Base-by-base conservation (phyloP, 2,329 filamentous ascomycete genomes). In the Leptographium wingfieldii region DNA sequence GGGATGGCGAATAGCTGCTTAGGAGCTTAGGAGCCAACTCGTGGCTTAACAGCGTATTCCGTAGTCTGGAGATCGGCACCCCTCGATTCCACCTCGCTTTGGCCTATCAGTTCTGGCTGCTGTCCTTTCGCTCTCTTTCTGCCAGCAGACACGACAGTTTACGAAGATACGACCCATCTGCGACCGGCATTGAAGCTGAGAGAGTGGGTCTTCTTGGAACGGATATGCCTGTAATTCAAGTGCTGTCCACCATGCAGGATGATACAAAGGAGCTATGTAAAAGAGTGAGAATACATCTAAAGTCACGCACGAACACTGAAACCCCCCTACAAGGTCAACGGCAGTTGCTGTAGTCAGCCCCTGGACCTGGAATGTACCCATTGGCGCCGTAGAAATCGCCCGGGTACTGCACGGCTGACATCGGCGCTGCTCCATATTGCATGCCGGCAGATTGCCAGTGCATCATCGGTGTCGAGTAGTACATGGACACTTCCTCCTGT, bases 401-500 rank as follows among this genome's bases (percentile, higher is more conserved):
- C 29, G 35, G 56, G 49, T 38, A 51, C 14, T 55, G 55, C 19
- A 48, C 48, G 10, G 59, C 33, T 16, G 43, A 22, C 53, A 56
- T 10, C 4, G 54, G 19, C 19, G 43, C 40, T 40, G 57, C 33
- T 7, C n/a, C 51, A 19, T 51, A 60, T 14, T 35, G 56, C 40
- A 58, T 43, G 11, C 51, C 43, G 22, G 49, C 25, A 3, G 55
- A 25, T 16, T 40, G 43, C 59, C 56, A 58, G n/a, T 49, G 52
- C 40, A 35, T 43, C n/a, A 60, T 52, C 10, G 38, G 22, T 22
- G 31, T 5, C 6, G 33, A 9, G 29, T 58, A 58, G 43, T 58
- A 58, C 51, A 29, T 16, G 40, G 31, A 22, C 38, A 60, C 49
- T 22, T 60, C 59, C 9, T 58, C 59, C 33, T 60, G 59, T 11